phyloP scores from a whole-genome alignment of 177 flowering plant species.

The Vitis hybrid region DNA sequence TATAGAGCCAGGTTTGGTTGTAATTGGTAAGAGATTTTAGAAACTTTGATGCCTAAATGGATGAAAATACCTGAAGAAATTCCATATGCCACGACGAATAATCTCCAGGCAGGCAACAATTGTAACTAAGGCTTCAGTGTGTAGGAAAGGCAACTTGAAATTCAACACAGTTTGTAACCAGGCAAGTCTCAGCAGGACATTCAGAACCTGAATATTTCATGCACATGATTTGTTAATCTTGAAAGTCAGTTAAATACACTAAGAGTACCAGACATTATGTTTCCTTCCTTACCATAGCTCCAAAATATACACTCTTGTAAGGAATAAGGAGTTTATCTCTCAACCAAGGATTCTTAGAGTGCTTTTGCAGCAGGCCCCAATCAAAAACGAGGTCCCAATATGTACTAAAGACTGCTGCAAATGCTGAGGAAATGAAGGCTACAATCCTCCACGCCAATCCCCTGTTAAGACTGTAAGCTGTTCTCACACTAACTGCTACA shows the following conservation, averaged over 20 bases:
- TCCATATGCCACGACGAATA: constrained; percentile 74
- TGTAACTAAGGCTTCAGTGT: constrained; percentile 31
- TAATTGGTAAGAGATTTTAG: too few relatives aligned
- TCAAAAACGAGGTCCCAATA: neutral
- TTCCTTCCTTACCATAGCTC: too few relatives aligned
- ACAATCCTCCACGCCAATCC: constrained; percentile 14
- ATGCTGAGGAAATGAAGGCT: constrained; percentile 9
- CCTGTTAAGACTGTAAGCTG: constrained; percentile 11
- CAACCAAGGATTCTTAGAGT: neutral
- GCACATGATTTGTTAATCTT: too few relatives aligned
- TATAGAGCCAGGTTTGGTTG: too few relatives aligned
- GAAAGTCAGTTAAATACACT: too few relatives aligned
- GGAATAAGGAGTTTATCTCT: constrained; percentile 1
- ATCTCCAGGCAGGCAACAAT: constrained; percentile 63
- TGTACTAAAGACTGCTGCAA: constrained; percentile 8
- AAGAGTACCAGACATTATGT: too few relatives aligned
- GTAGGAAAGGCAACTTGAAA: constrained; percentile 36
- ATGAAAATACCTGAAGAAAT: constrained; percentile 62
- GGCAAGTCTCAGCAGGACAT: constrained; percentile 69
- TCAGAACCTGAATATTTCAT: constrained; percentile 43
- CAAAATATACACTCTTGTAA: too few relatives aligned
- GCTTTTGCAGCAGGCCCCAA: too few relatives aligned
- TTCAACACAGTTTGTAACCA: constrained; percentile 69
- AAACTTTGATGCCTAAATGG: too few relatives aligned
- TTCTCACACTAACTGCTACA: constrained; percentile 17